Evolutionary conservation across 345 rosid species (phyloP), one percentile per base, ranked within the genome.

Genomic region (Conringia planisiliqua): DNA sequence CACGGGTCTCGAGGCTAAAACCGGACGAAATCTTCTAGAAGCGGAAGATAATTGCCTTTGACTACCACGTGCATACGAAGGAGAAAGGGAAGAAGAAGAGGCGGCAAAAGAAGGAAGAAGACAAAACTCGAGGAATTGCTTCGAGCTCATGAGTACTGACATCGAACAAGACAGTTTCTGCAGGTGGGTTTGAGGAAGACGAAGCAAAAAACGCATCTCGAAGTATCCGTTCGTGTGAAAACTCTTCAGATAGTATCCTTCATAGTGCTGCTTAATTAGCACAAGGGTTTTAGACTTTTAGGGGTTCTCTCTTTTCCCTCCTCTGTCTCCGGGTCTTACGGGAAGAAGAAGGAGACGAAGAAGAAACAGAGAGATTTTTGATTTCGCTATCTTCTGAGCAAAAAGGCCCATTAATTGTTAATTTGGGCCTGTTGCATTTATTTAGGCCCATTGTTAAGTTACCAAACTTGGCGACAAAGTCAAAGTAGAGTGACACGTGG

Each of bases 1-100:
- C 48, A 71, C 71, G 35, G 80, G 82, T 78, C 76, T 74, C 55
- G 82, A 82, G 65, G 81, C 76, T 14, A 40, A 60, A 57, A 40
- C 71, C 0, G 75, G 85, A 7, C 36, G 10, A 5, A 62, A 6
- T 18, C 82, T 16, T 67, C 38, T 62, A 33, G 69, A 62, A 51
- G 58, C 43, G 8, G 71, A 22, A 13, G 75, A 71, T 9, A 66
- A 10, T 13, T 67, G 77, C n/a, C 68, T 66, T 29, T 67, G 77
- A 12, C 51, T 67, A 47, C 29, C 14, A 24, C 47, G 29, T 0
- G 64, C 3, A 17, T 30, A 50, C 22, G 72, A 36, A 47, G 59
- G 50, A 56, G 71, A 39, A 57, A 44, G 5, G 14, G 67, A 69
- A 63, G 70, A 38, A 63, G 80, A 46, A 62, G 75, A 71, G 72